Base-by-base conservation (phyloP, 1,139 yeast species). In the Tardiomyces blankii region DNA sequence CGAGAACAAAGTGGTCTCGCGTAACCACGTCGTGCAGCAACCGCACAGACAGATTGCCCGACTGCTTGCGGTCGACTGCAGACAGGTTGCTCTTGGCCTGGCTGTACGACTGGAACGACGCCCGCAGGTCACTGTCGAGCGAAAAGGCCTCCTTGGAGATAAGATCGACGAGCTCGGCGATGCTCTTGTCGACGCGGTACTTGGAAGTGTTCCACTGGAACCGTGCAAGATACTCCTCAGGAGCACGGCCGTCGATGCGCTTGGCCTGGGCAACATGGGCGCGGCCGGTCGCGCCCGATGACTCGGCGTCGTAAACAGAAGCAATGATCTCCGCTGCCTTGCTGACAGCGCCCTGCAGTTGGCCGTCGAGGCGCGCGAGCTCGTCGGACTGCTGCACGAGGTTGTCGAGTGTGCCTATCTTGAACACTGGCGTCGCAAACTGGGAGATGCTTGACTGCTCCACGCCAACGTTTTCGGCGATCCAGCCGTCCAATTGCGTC, bases 341-440 rank as follows among this genome's bases (percentile, higher is more conserved):
- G 39, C 71, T 61, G 30, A 88, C 78, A 7, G 93, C 75, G 13
- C 73, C 68, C 44, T 74, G 76, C 60, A 89, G 74, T 64, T 86
- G 94, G 25, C 70, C 69, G 65, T 91, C 99, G 47, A 82, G 69
- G 63, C 87, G 88, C 43, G 77, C 70, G 50, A 93, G 73, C 60
- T 89, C 97, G 58, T 93, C 98, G 62, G 91, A 80, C 65, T 88
- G 91, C 58, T 82, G 80, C 46, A 91, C 94, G 51, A 91, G 74
- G 39, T 89, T 82, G 66, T 93, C 99, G 60, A 91, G 74, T 2
- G 97, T 89, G 33, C 97, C 97, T 54, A 91, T 86, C 66, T 91
- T 93, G 66, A 91, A 89, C 53, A 75, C 80, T n/a, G 97, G 98
- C 45, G 88, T 72, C 40, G 71, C 69, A 51, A 85, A 77, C 47